phyloP scores from a whole-genome alignment of 1,139 yeast species.

The Trichomonascaceae sp. region DNA sequence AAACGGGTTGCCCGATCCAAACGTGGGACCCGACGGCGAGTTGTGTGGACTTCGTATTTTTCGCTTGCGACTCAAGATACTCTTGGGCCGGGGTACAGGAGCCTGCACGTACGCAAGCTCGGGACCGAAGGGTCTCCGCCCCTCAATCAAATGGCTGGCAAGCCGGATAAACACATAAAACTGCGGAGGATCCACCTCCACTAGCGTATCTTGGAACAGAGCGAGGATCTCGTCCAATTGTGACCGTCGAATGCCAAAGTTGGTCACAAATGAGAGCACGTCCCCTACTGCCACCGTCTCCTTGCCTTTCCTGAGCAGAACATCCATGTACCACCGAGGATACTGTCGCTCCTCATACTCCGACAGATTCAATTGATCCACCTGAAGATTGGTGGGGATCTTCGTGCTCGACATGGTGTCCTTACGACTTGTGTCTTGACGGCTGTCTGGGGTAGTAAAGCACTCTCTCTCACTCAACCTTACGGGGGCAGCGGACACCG shows the following conservation, averaged over 20 bases:
- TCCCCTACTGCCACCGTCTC: conserved; percentile 27
- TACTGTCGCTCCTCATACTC: conserved; percentile 28
- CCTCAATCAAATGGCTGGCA: conserved; percentile 26
- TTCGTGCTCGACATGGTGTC: too few species aligned
- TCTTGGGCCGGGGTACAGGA: conserved; percentile 26
- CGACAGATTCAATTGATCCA: conserved; percentile 25
- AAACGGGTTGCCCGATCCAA: conserved; percentile 17
- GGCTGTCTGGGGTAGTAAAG: too few species aligned
- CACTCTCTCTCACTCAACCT: too few species aligned
- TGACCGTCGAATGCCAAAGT: conserved; percentile 26
- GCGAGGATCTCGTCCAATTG: conserved; percentile 20
- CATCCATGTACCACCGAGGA: conserved; percentile 33
- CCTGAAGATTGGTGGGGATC: conserved; percentile 2
- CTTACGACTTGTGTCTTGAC: too few species aligned
- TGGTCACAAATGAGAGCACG: conserved; percentile 26
- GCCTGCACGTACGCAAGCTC: conserved; percentile 16
- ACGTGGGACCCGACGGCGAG: not conserved
- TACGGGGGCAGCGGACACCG: too few species aligned
- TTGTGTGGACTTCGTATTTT: conserved; percentile 7
- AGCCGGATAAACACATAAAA: conserved; percentile 29
- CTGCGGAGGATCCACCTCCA: conserved; percentile 27
- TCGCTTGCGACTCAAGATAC: conserved; percentile 23
- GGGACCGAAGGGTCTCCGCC: conserved; percentile 10
- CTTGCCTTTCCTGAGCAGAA: conserved; percentile 26
- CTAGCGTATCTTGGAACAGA: conserved; percentile 21